Conservation (phyloP, 371 early-diverging fungal species). For the Gilbertella persicaria region DNA sequence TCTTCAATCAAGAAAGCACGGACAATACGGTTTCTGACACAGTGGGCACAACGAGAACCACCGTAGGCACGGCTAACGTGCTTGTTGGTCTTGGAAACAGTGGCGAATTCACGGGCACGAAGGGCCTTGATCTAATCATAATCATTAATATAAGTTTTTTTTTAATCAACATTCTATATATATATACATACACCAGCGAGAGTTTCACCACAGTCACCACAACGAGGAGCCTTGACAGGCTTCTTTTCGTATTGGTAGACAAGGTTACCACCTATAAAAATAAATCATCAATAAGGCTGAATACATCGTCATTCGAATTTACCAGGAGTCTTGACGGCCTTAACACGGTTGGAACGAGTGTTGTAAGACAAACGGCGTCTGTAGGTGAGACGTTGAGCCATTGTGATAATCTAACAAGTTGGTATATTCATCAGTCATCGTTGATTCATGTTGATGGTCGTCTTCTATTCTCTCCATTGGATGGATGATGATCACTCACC, state of each 20-base stretch:
- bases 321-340: slow-evolving; percentile 97
- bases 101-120: slow-evolving; percentile 89
- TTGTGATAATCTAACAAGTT: slow-evolving; percentile 30
- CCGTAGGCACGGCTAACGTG: slow-evolving; percentile 96
- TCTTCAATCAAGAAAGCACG: slow-evolving; percentile 99
- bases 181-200: slow-evolving; percentile 82
- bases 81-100: slow-evolving; percentile 93
- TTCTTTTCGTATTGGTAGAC: slow-evolving; percentile 92
- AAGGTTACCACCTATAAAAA: slow-evolving; percentile 82
- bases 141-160: background rate
- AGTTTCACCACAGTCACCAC: slow-evolving; percentile 95
- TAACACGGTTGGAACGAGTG: slow-evolving; percentile 97
- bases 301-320: slow-evolving; percentile 9
- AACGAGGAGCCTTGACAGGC: slow-evolving; percentile 89
- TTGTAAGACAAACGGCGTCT: slow-evolving; percentile 98
- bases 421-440: background rate
- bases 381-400: slow-evolving; percentile 96
- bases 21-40: slow-evolving; percentile 95
- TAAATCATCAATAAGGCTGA: background rate
- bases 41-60: slow-evolving; percentile 91
- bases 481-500: slow-evolving; percentile 18
- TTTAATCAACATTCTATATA: background rate
- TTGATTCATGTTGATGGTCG: background rate
- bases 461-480: background rate
- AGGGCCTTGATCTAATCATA: slow-evolving; percentile 79